Percentiles rank a stretch among this genome's conserved stretches.
Conservation (phyloP, 805 yeast genomes). For the Kluyveromyces dobzhanskii region DNA sequence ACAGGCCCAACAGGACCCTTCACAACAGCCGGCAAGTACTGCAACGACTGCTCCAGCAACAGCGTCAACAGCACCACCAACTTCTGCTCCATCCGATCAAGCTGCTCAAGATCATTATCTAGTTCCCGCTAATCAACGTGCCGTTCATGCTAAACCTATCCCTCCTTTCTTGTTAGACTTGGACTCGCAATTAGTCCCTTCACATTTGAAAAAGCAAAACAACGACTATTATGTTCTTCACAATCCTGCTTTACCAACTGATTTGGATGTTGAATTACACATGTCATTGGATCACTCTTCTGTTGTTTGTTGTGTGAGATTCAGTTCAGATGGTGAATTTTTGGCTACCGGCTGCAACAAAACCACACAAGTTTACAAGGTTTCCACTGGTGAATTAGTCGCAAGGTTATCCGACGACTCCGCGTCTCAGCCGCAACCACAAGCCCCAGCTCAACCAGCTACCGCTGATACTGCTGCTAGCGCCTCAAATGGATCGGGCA, state of each 20-base stretch:
- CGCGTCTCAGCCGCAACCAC: constrained; percentile 31
- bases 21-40: constrained; percentile 9
- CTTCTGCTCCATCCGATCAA: constrained; percentile 15
- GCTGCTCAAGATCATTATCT: constrained; percentile 26
- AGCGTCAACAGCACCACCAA: constrained; percentile 19
- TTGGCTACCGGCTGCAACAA: constrained; percentile 97
- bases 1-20: constrained; percentile 4
- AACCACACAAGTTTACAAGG: constrained; percentile 89
- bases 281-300: constrained; percentile 88
- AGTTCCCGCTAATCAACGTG: constrained; percentile 33
- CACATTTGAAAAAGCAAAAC: constrained; percentile 71
- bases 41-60: constrained; percentile 11
- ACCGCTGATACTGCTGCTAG: constrained; percentile 30
- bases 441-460: constrained; percentile 8
- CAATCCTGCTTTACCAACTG: constrained; percentile 75
- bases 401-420: constrained; percentile 82
- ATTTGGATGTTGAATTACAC: constrained; percentile 77
- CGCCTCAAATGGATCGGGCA: constrained; percentile 17
- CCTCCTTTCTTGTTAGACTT: constrained; percentile 77
- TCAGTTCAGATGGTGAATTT: constrained; percentile 83
- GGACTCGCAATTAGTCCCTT: constrained; percentile 68
- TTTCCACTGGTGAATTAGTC: constrained; percentile 81
- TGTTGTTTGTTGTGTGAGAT: constrained; percentile 94
- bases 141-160: constrained; percentile 57
- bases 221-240: constrained; percentile 82